A percentile compares a stretch with the other conserved stretches of the same genome.
Conservation (phyloP, 2,329 filamentous ascomycete species). For the Dactylellina cionopaga region DNA sequence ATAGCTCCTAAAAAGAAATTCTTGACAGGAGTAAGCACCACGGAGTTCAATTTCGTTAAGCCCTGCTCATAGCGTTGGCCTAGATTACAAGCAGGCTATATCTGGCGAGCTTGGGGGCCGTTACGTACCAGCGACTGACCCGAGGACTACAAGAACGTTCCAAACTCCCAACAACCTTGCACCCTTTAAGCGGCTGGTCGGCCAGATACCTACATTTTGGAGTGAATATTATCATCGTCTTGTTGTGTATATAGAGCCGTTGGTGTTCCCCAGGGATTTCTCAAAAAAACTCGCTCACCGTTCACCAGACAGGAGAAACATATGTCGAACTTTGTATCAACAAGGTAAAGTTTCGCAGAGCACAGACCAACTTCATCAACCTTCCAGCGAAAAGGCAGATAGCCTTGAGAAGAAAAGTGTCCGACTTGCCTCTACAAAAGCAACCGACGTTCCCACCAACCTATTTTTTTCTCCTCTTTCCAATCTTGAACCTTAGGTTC, state of each 20-base stretch:
- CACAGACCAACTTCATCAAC: slow-evolving; percentile 37
- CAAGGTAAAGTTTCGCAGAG: slow-evolving; percentile 39
- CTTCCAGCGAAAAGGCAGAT: slow-evolving; percentile 32
- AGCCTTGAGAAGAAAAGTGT: slow-evolving; percentile 44
- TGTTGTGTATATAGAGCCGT: slow-evolving; percentile 45
- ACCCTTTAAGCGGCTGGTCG: not conserved
- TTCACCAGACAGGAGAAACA: slow-evolving; percentile 36
- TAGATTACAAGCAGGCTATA: slow-evolving; percentile 23
- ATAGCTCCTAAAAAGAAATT: slow-evolving; percentile 22
- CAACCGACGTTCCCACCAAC: slow-evolving; percentile 39
- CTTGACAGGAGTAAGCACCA: slow-evolving; percentile 25
- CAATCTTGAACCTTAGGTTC: slow-evolving; percentile 47
- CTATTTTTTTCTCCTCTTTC: slow-evolving; percentile 50
- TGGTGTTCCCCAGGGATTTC: slow-evolving; percentile 11
- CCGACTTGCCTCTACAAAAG: slow-evolving; percentile 52
- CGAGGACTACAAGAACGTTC: slow-evolving; percentile 14
- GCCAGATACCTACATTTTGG: not conserved
- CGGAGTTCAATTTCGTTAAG: slow-evolving; percentile 29
- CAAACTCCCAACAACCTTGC: slow-evolving; percentile 19
- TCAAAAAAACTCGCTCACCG: slow-evolving; percentile 37
- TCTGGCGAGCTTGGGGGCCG: not conserved
- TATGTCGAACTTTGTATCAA: slow-evolving; percentile 39
- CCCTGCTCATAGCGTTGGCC: slow-evolving; percentile 14
- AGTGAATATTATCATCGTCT: slow-evolving; percentile 13
- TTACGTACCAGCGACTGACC: slow-evolving; percentile 31